Evolutionary conservation across 2,329 filamentous ascomycete genomes (phyloP).

Genomic region (Penicillium palitans): DNA sequence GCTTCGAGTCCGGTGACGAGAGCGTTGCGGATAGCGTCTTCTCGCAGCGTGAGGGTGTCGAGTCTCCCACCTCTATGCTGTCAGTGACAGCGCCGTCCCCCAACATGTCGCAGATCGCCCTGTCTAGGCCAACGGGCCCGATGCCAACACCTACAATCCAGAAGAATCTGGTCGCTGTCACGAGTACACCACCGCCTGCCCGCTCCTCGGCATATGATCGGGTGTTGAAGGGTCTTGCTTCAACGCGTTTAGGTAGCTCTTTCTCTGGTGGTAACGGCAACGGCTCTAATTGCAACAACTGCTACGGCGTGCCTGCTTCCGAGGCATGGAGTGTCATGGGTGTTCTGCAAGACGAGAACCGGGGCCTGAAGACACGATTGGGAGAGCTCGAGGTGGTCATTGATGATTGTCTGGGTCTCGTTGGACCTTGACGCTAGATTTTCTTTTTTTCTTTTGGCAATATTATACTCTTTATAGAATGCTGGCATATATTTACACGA

Average conservation of each 20-base stretch:
- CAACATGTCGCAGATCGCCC: conserved; percentile 38
- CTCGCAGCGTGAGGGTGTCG: conserved; percentile 40
- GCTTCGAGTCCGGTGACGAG: conserved; percentile 60
- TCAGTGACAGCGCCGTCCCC: conserved; percentile 38
- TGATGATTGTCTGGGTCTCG: conserved; percentile 58
- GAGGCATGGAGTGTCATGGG: conserved; percentile 57
- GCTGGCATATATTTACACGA: conserved; percentile 1
- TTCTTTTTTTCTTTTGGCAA: background rate
- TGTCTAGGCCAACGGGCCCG: conserved; percentile 33
- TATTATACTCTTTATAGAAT: conserved; percentile 16
- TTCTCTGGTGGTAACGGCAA: conserved; percentile 29
- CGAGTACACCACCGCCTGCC: conserved; percentile 22
- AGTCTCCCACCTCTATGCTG: conserved; percentile 38
- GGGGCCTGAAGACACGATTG: conserved; percentile 53
- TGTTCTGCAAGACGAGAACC: conserved; percentile 57
- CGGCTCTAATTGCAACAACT: conserved; percentile 41
- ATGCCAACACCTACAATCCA: conserved; percentile 35
- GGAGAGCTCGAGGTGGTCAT: conserved; percentile 56
- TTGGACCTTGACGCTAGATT: conserved; percentile 36
- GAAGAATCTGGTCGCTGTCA: conserved; percentile 30
- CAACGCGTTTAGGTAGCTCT: conserved; percentile 35
- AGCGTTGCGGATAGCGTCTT: conserved; percentile 53
- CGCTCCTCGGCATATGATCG: conserved; percentile 45
- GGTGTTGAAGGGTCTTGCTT: conserved; percentile 44
- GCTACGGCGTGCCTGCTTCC: conserved; percentile 42